phyloP scores from a whole-genome alignment of 495 filamentous ascomycete genomes.

The Aspergillus saccharolyticus region DNA sequence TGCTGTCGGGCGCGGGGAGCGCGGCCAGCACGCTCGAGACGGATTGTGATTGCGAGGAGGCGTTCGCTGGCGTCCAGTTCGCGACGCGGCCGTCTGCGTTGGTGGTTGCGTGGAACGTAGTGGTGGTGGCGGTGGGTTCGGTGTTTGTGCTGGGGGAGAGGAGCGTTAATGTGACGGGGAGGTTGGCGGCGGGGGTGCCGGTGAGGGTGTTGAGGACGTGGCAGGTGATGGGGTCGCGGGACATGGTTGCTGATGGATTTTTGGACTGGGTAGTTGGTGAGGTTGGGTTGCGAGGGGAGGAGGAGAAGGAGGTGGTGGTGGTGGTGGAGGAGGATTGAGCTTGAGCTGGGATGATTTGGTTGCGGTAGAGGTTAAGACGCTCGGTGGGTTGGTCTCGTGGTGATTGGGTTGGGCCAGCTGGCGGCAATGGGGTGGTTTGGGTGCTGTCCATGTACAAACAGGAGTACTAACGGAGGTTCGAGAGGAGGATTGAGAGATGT shows the following conservation, averaged over 20 bases:
- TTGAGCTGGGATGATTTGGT: slow-evolving; percentile 27
- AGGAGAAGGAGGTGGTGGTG: too few species aligned
- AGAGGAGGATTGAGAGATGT: too few species aligned
- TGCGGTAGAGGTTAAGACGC: slow-evolving; percentile 37
- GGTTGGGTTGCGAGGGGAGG: too few species aligned
- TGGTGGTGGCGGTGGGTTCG: slow-evolving; percentile 29
- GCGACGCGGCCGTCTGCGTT: slow-evolving; percentile 84
- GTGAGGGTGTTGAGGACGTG: slow-evolving; percentile 68
- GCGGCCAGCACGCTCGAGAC: slow-evolving; percentile 46
- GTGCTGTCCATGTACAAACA: neutral
- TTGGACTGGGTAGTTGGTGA: too few species aligned
- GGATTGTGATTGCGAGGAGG: slow-evolving; percentile 36
- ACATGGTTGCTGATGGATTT: slow-evolving; percentile 54
- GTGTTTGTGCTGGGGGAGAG: slow-evolving; percentile 27
- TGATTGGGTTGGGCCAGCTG: neutral
- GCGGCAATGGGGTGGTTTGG: neutral
- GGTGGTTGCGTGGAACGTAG: slow-evolving; percentile 58
- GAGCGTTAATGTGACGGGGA: slow-evolving; percentile 53
- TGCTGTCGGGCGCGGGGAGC: slow-evolving; percentile 33
- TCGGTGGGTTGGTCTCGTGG: slow-evolving; percentile 27
- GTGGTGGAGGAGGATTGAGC: slow-evolving; percentile 17
- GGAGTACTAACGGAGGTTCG: too few species aligned
- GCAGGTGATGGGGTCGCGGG: slow-evolving; percentile 72
- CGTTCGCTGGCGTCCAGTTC: slow-evolving; percentile 59
- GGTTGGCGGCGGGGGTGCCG: slow-evolving; percentile 56